Base-by-base conservation (phyloP, 164 flowering plant genomes). In the Brasenia schreberi region DNA sequence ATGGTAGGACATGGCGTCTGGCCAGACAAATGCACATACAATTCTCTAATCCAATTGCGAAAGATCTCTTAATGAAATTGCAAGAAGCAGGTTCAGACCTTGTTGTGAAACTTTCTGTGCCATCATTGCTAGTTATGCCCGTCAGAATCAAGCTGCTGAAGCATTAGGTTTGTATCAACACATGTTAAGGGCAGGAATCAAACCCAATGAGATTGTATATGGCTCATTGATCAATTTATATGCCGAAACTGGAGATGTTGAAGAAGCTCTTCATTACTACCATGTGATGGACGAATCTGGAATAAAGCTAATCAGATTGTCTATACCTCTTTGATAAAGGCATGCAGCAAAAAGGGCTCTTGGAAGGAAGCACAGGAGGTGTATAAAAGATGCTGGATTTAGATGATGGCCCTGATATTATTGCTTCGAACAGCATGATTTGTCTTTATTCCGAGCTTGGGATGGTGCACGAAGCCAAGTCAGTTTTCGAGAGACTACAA, bases 1-100 rank as follows among this genome's bases (percentile, higher is more conserved):
- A 92, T 92, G 98, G 87, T 79, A 77, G 82, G 81, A 67, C 79
- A 76, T 63, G 96, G 98, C 43, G 84, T 81, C 18, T 93, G 97
- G 97, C 98, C 98, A 7, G 90, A 88, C 72, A 81, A 87, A 68
- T 84, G 90, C 77, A 93, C 97, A 1, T 90, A 90, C 61, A 87
- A 88, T 72, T 85, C 98, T 69, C 79, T 90, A 18, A 76, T 86
- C 65, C 94, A 93, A 74, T 68, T 66, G 90, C 97, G 68, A 80
- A 71, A 63, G 81, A 80, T 17, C 76, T 84, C 39, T 71, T 93
- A 67, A 68, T 69, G 52, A 92, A 88, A 80, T 88, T 93, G 97
- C 81, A 78, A 75, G 82, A 67, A 70, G 79, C 77, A 43, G 88
- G 49, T 80, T 85, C 63, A 87, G 75, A 70, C 97, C 98, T 42